These are phyloP conservation scores for Wickerhamiella nectarea DNA, from an alignment of 805 yeast genomes.

Conservation along the genomic window DNA sequence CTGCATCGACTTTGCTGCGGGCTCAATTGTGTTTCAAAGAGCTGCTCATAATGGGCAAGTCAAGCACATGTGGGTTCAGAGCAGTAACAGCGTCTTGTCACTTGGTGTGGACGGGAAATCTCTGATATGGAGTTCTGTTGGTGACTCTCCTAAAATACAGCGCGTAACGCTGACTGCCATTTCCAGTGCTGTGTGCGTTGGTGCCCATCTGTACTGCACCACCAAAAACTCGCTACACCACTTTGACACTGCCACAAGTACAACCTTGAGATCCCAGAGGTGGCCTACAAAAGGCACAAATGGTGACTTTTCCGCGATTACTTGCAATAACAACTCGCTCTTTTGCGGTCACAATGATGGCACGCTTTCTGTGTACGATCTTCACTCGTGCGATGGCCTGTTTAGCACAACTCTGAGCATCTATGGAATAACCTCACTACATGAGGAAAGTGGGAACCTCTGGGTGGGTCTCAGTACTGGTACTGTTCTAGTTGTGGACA, in stretches of 20 bases:
- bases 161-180: background rate
- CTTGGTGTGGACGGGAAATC: slow-evolving; percentile 2
- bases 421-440: background rate
- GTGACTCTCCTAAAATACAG: background rate
- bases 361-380: background rate
- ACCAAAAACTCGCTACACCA: slow-evolving; percentile 1
- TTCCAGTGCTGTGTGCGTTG: background rate
- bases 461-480: slow-evolving; percentile 10
- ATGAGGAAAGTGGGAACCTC: background rate
- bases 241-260: background rate
- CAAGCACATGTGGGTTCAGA: background rate
- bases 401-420: background rate
- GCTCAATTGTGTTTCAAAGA: background rate
- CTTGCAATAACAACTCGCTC: background rate
- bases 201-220: background rate
- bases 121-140: background rate
- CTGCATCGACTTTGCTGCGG: slow-evolving; percentile 1
- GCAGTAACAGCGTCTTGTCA: background rate
- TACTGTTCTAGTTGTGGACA: background rate
- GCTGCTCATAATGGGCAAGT: slow-evolving; percentile 1
- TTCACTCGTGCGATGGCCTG: background rate
- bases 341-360: slow-evolving; percentile 11
- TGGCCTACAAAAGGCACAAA: background rate
- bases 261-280: background rate
- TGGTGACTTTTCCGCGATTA: background rate